A percentile compares a stretch with the other conserved stretches of the same genome.
These are phyloP conservation scores for Fusarium longipes DNA, from an alignment of 2,329 filamentous ascomycete species.

Conservation along the genomic window DNA sequence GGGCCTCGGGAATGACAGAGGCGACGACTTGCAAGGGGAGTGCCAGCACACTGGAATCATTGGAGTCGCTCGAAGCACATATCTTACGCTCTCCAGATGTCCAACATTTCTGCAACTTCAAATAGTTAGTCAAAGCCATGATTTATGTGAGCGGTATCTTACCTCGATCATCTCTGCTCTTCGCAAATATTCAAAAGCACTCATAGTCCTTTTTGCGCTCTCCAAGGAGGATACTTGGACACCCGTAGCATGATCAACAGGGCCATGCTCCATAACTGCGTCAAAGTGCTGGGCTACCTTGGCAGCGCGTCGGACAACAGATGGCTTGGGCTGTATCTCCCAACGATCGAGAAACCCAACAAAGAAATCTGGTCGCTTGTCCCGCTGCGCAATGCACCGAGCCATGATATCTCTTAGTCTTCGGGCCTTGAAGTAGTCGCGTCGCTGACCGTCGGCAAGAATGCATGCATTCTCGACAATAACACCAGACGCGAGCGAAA, in stretches of 20 bases:
- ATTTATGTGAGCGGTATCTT: background rate
- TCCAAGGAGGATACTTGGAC: slow-evolving; percentile 1
- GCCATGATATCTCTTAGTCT: slow-evolving; percentile 30
- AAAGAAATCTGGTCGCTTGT: slow-evolving; percentile 32
- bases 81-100: slow-evolving; percentile 1
- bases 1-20: background rate
- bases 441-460: slow-evolving; percentile 25
- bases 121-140: background rate
- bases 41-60: background rate
- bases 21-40: background rate
- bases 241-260: background rate
- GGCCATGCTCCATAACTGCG: slow-evolving; percentile 37
- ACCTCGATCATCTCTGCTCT: slow-evolving; percentile 29
- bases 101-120: slow-evolving; percentile 32
- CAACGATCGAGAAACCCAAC: slow-evolving; percentile 32
- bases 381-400: slow-evolving; percentile 19
- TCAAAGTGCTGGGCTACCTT: slow-evolving; percentile 37
- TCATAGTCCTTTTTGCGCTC: slow-evolving; percentile 23
- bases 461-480: slow-evolving; percentile 36
- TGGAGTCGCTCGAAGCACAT: background rate
- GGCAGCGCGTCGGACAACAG: slow-evolving; percentile 28
- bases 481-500: slow-evolving; percentile 23
- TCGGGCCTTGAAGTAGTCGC: slow-evolving; percentile 29
- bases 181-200: slow-evolving; percentile 32
- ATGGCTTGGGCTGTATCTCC: slow-evolving; percentile 19